phyloP scores from a whole-genome alignment of 345 rosid genomes.

The Citrus inodora region DNA sequence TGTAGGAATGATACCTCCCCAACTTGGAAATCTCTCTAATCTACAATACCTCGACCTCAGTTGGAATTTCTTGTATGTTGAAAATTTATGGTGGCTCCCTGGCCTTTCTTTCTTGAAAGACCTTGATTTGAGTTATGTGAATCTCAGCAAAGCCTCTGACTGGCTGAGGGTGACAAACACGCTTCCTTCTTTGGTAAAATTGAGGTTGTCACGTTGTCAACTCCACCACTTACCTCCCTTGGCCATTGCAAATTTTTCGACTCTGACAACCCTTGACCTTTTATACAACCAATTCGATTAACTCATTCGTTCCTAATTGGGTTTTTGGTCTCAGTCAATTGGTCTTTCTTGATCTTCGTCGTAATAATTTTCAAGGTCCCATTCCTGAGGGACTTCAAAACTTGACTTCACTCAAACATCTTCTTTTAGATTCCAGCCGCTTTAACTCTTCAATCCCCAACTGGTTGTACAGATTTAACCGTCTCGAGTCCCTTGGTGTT shows the following conservation, averaged over 20 bases:
- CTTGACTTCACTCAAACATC: not conserved
- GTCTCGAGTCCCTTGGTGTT: not conserved
- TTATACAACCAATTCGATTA: not conserved
- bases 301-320: not conserved
- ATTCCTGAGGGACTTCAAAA: not conserved
- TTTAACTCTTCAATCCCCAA: not conserved
- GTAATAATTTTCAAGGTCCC: not conserved
- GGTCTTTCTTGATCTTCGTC: not conserved
- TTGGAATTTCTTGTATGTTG: not conserved
- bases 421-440: not conserved
- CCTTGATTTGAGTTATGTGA: not conserved
- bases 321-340: not conserved
- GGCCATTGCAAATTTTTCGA: not conserved
- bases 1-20: not conserved
- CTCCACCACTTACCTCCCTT: not conserved
- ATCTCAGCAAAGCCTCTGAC: not conserved
- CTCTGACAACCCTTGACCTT: not conserved
- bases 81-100: not conserved
- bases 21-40: constrained; percentile 5
- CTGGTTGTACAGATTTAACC: not conserved
- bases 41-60: not conserved
- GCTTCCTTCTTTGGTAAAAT: not conserved
- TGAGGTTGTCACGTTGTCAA: not conserved
- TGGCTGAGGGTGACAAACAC: not conserved
- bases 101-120: not conserved